A percentile compares a stretch with the other conserved stretches of the same genome.
Conservation (phyloP, 78 protist genomes). For the Capsaspora owczarzaki region DNA sequence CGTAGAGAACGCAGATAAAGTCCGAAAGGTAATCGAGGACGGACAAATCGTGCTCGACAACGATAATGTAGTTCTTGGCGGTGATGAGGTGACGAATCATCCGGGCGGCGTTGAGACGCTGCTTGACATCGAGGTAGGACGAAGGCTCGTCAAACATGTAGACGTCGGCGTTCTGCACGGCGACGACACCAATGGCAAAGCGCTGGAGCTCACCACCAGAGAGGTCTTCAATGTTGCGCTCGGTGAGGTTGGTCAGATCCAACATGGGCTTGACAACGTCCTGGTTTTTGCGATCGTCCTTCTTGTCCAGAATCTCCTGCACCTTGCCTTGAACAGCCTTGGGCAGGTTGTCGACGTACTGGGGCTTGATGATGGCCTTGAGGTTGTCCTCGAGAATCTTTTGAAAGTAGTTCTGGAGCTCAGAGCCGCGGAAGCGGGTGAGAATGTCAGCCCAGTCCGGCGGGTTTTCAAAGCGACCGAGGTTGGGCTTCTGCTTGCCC, state of each 20-base stretch:
- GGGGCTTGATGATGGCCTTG: conserved; percentile 94
- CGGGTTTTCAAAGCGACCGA: conserved; percentile 80
- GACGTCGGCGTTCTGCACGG: conserved; percentile 61
- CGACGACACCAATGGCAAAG: conserved; percentile 87
- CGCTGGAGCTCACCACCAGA: conserved; percentile 99
- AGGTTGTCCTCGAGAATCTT: conserved; percentile 30
- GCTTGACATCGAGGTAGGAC: conserved; percentile 96
- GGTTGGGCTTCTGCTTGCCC: conserved; percentile 96
- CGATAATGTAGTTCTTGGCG: conserved; percentile 74
- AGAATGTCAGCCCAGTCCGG: conserved; percentile 99
- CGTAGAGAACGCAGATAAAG: conserved; percentile 96
- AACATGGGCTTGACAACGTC: neutral
- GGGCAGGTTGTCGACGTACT: conserved; percentile 97
- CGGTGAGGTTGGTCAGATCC: conserved; percentile 68
- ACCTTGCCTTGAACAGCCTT: conserved; percentile 85
- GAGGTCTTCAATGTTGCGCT: conserved; percentile 70
- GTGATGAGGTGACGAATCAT: conserved; percentile 79
- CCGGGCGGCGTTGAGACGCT: conserved; percentile 94
- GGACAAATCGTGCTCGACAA: conserved; percentile 99
- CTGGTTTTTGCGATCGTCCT: conserved; percentile 40
- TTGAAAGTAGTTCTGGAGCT: conserved; percentile 95
- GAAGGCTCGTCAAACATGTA: conserved; percentile 99
- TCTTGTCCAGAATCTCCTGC: conserved; percentile 40
- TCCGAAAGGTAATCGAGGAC: conserved; percentile 98
- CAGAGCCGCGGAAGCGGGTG: conserved; percentile 94